A percentile compares a stretch with the other conserved stretches of the same genome.
phyloP scores from a whole-genome alignment of 2,329 filamentous ascomycete species.

The Pseudogymnoascus sp. region DNA sequence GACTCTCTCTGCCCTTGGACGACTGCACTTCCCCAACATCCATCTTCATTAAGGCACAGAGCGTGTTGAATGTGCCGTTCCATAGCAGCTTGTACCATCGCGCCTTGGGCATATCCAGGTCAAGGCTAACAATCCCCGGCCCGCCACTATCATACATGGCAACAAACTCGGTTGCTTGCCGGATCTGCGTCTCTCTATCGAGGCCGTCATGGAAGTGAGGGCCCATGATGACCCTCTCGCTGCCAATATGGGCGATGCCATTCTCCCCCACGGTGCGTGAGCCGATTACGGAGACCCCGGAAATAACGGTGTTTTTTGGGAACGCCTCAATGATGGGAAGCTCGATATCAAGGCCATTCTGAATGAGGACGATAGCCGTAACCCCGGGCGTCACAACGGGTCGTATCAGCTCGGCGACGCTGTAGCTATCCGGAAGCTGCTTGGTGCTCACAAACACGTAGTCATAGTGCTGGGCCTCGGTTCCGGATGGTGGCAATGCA shows the following conservation, averaged over 20 bases:
- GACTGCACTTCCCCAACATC: constrained; percentile 16
- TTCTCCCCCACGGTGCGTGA: constrained; percentile 18
- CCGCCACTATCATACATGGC: constrained; percentile 19
- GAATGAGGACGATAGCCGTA: constrained; percentile 24
- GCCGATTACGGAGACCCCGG: constrained; percentile 21
- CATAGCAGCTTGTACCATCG: constrained; percentile 23
- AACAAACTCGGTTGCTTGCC: constrained; percentile 18
- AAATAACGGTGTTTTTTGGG: constrained; percentile 19
- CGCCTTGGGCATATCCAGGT: constrained; percentile 18
- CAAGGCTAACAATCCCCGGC: constrained; percentile 17
- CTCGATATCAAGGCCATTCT: constrained; percentile 27
- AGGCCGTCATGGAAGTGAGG: constrained; percentile 18
- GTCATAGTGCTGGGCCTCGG: constrained; percentile 18
- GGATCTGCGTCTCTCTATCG: constrained; percentile 7
- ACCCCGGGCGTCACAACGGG: constrained; percentile 22
- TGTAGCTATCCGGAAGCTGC: constrained; percentile 24
- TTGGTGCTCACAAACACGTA: constrained; percentile 27
- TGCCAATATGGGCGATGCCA: constrained; percentile 19
- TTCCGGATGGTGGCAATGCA: neutral
- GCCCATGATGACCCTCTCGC: constrained; percentile 18
- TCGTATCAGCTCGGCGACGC: constrained; percentile 23
- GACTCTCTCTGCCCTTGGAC: constrained; percentile 21
- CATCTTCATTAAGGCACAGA: constrained; percentile 18
- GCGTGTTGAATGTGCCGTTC: constrained; percentile 20
- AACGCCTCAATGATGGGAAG: constrained; percentile 19